These are phyloP conservation scores for Rhizophlyctis rosea DNA, from an alignment of 192 early-diverging fungal genomes.

Conservation along the genomic window DNA sequence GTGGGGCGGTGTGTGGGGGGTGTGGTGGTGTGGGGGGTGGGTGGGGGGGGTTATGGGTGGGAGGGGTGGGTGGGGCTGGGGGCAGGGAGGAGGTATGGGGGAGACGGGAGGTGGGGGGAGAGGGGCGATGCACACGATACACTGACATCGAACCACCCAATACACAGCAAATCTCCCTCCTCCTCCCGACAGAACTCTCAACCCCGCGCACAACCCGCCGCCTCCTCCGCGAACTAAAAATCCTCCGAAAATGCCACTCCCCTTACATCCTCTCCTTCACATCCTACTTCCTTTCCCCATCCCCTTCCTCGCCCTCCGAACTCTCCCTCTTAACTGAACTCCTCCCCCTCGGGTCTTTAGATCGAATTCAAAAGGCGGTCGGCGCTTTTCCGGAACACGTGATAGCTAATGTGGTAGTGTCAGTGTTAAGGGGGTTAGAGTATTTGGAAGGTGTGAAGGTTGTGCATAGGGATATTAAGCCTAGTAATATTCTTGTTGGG, in stretches of 20 bases:
- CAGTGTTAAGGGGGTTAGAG: conserved; percentile 84
- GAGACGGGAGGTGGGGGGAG: too few relatives aligned
- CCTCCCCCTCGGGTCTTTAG: conserved; percentile 89
- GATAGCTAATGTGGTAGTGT: conserved; percentile 81
- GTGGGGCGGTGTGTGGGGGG: too few relatives aligned
- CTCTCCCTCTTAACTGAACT: conserved; percentile 97
- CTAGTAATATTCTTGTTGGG: conserved; percentile 94
- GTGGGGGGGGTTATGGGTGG: too few relatives aligned
- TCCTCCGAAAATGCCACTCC: conserved; percentile 84
- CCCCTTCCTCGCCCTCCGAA: conserved; percentile 76
- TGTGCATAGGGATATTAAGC: conserved; percentile 98
- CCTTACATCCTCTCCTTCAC: conserved; percentile 95
- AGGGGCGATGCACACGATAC: too few relatives aligned
- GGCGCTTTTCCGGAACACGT: conserved; percentile 86
- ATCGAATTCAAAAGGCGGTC: conserved; percentile 85
- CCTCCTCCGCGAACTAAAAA: conserved; percentile 88
- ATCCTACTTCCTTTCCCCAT: conserved; percentile 85
- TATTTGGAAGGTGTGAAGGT: conserved; percentile 84
- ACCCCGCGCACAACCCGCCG: too few relatives aligned
- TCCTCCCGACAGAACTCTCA: too few relatives aligned
- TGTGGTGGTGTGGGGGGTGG: too few relatives aligned
- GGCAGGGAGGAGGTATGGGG: too few relatives aligned
- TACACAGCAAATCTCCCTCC: too few relatives aligned
- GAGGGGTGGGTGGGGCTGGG: too few relatives aligned
- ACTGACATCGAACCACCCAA: too few relatives aligned